Evolutionary conservation across 2,329 filamentous ascomycete genomes (phyloP).

Genomic region (Gnomoniopsis smithogilvyi): DNA sequence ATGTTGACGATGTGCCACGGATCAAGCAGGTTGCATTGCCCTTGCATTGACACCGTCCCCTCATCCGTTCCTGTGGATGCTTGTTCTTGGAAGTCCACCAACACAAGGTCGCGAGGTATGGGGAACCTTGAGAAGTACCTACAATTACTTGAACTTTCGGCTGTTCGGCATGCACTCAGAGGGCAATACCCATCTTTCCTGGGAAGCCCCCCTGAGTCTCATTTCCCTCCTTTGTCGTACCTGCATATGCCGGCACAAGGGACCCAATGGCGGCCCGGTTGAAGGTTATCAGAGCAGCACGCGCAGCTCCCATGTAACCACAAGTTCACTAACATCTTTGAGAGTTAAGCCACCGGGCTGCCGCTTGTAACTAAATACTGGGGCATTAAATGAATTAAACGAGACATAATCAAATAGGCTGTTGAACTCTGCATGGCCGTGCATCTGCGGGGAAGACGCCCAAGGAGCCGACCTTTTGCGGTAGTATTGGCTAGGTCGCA

Average conservation of each 20-base stretch:
- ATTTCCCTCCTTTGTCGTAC: slow-evolving; percentile 1
- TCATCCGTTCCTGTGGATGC: neutral
- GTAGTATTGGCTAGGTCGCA: neutral
- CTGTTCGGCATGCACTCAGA: neutral
- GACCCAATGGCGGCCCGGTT: neutral
- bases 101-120: neutral
- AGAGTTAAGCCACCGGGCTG: neutral
- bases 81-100: neutral
- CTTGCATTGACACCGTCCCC: neutral
- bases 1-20: too few relatives aligned
- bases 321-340: neutral
- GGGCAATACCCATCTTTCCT: neutral
- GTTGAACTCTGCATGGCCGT: too few relatives aligned
- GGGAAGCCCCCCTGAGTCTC: neutral
- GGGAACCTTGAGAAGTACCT: neutral
- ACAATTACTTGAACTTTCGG: neutral
- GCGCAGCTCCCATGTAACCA: neutral
- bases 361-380: slow-evolving; percentile 1
- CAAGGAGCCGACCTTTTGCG: neutral
- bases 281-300: neutral
- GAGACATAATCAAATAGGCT: neutral
- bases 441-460: neutral
- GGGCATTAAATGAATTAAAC: neutral
- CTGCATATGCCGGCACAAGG: slow-evolving; percentile 3
- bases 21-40: neutral